phyloP scores from a whole-genome alignment of 495 filamentous ascomycete species.

The Bryoglossum gracile region DNA sequence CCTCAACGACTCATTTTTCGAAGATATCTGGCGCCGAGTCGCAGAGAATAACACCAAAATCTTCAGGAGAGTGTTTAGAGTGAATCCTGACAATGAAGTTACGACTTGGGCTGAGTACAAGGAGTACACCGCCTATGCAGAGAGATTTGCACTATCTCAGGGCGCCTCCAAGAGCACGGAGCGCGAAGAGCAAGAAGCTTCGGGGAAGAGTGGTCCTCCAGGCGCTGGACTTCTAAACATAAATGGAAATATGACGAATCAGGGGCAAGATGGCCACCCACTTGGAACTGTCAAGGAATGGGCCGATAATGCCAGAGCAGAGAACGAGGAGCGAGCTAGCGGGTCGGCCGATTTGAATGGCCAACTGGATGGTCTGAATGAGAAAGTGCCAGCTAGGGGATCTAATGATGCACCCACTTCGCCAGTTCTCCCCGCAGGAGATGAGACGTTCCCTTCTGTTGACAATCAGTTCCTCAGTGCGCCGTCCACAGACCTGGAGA shows the following conservation, averaged over 20 bases:
- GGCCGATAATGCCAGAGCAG: conserved; percentile 25
- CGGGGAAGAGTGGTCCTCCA: conserved; percentile 38
- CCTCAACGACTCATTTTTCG: conserved; percentile 71
- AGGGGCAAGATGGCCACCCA: conserved; percentile 20
- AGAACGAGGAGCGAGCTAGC: conserved; percentile 6
- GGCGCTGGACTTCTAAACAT: conserved; percentile 28
- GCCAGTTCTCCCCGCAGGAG: conserved; percentile 16
- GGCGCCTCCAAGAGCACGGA: conserved; percentile 38
- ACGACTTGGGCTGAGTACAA: conserved; percentile 92
- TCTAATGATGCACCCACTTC: conserved; percentile 20
- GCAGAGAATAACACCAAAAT: conserved; percentile 93
- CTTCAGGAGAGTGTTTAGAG: conserved; percentile 88
- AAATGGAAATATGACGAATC: conserved; percentile 27
- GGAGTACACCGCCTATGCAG: conserved; percentile 71
- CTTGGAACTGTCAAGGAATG: conserved; percentile 36
- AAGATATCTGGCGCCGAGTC: conserved; percentile 80
- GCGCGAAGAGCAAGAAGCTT: conserved; percentile 36
- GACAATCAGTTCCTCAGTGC: conserved; percentile 12
- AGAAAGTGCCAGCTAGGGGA: conserved; percentile 29
- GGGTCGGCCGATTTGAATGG: conserved; percentile 20
- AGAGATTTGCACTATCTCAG: conserved; percentile 69
- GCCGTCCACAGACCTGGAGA: conserved; percentile 9
- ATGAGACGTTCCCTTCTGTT: conserved; percentile 21
- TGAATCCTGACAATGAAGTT: conserved; percentile 93
- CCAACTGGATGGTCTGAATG: conserved; percentile 24